Conservation (phyloP, 1,284 basidiomycete species). For the Marasmius tenuissimus region DNA sequence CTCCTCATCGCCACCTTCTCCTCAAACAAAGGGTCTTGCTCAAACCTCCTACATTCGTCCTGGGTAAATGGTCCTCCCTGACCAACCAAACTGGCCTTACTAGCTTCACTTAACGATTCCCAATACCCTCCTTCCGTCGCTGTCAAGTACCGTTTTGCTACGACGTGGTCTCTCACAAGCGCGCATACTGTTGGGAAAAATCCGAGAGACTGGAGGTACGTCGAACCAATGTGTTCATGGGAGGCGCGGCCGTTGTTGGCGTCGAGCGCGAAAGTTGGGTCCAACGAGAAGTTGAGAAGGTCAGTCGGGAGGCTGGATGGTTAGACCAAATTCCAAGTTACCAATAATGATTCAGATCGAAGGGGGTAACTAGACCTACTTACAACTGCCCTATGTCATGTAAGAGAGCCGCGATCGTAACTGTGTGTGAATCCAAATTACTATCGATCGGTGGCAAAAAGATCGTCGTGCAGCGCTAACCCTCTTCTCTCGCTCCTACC, state of each 20-base stretch:
- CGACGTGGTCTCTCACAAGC: slow-evolving; percentile 10
- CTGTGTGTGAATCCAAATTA: neutral
- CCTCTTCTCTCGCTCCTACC: slow-evolving; percentile 6
- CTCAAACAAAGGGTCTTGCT: slow-evolving; percentile 6
- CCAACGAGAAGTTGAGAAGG: neutral
- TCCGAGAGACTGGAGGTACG: slow-evolving; percentile 6
- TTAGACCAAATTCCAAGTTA: neutral
- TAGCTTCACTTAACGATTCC: slow-evolving; percentile 7
- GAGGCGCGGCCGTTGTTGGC: slow-evolving; percentile 5
- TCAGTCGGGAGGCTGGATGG: neutral
- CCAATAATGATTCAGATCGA: no score
- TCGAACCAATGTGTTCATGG: slow-evolving; percentile 7
- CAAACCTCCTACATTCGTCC: neutral
- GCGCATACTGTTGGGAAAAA: slow-evolving; percentile 6
- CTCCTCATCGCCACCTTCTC: slow-evolving; percentile 10
- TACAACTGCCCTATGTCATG: neutral
- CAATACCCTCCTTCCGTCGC: slow-evolving; percentile 10
- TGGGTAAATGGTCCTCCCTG: slow-evolving; percentile 11
- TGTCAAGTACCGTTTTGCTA: slow-evolving; percentile 12
- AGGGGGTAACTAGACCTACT: no score
- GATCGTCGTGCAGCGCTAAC: no score
- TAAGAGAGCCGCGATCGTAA: neutral
- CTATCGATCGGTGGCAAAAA: neutral
- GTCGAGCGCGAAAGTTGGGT: neutral
- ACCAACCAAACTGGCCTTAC: slow-evolving; percentile 4